Evolutionary conservation across 805 yeast genomes (phyloP).

Genomic region (Barnettozyma sp.): DNA sequence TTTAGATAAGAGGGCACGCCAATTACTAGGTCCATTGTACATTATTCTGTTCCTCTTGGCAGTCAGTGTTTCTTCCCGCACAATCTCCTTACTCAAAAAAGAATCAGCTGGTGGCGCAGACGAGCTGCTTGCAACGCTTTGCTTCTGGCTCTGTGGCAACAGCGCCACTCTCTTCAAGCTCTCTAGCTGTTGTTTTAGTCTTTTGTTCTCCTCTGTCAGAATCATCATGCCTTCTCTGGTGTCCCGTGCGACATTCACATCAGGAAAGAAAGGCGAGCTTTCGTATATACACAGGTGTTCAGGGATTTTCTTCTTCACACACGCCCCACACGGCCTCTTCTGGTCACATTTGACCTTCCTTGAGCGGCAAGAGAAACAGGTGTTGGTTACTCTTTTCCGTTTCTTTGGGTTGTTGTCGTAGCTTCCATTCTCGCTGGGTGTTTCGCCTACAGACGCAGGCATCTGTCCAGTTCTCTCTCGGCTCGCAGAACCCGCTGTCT

Average conservation of each 20-base stretch:
- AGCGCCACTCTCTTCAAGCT: conserved; percentile 4
- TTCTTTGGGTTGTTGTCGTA: conserved; percentile 10
- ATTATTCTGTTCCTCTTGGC: conserved; percentile 11
- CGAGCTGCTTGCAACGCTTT: too few relatives aligned
- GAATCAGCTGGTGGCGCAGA: neutral
- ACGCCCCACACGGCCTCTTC: conserved; percentile 21
- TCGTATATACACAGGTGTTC: conserved; percentile 22
- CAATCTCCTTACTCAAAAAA: conserved; percentile 3
- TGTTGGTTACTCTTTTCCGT: conserved; percentile 13
- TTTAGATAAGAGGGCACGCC: conserved; percentile 15
- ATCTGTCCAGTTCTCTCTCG: too few relatives aligned
- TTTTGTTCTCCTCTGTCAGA: conserved; percentile 16
- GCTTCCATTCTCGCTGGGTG: too few relatives aligned
- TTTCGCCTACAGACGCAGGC: too few relatives aligned
- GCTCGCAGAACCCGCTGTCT: conserved; percentile 2
- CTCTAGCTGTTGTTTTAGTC: conserved; percentile 15
- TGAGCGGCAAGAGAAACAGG: conserved; percentile 21
- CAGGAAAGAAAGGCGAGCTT: conserved; percentile 26
- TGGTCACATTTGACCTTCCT: conserved; percentile 25
- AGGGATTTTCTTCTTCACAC: conserved; percentile 20
- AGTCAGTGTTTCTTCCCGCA: conserved; percentile 8
- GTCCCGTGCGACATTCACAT: conserved; percentile 14
- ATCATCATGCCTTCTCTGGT: conserved; percentile 11
- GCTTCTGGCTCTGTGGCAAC: neutral
- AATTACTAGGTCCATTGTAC: conserved; percentile 19